Percentiles rank a stretch among this genome's conserved stretches.
phyloP scores from a whole-genome alignment of 192 early-diverging fungal genomes.

The Backusella circina region DNA sequence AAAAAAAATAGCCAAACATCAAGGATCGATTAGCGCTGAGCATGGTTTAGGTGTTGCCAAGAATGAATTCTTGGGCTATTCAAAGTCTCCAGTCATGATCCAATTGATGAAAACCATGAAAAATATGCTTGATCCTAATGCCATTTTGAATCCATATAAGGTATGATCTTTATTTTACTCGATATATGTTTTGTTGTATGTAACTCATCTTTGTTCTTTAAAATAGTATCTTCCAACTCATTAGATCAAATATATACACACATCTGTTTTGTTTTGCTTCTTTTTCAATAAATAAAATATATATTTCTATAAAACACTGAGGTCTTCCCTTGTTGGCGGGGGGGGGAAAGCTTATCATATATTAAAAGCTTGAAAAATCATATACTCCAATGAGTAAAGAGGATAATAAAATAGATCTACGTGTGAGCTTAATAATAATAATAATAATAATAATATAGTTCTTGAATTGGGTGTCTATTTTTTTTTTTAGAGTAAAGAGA shows the following conservation, averaged over 20 bases:
- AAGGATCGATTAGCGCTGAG: slow-evolving; percentile 40
- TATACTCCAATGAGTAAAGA: not conserved
- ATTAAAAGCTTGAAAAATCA: not conserved
- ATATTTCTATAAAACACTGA: not conserved
- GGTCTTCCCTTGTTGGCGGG: not conserved
- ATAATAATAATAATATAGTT: too few species aligned
- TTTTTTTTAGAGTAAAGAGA: too few species aligned
- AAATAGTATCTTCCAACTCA: not conserved
- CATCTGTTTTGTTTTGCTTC: not conserved
- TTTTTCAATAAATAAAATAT: not conserved
- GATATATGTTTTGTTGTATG: not conserved
- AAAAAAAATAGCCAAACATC: slow-evolving; percentile 26
- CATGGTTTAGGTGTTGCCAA: slow-evolving; percentile 73
- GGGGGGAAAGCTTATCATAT: not conserved
- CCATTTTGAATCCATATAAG: slow-evolving; percentile 91
- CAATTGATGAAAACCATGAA: slow-evolving; percentile 86
- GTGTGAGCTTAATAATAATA: too few species aligned
- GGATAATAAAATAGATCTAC: not conserved
- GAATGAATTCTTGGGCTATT: slow-evolving; percentile 71
- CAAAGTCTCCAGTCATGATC: slow-evolving; percentile 82
- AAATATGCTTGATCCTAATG: slow-evolving; percentile 86
- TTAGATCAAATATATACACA: not conserved
- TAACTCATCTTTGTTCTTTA: not conserved
- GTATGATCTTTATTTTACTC: not conserved
- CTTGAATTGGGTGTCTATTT: too few species aligned